Percentiles rank a stretch among this genome's conserved stretches.
phyloP scores from a whole-genome alignment of 2,329 filamentous ascomycete genomes.

The Botrytis pseudocinerea region DNA sequence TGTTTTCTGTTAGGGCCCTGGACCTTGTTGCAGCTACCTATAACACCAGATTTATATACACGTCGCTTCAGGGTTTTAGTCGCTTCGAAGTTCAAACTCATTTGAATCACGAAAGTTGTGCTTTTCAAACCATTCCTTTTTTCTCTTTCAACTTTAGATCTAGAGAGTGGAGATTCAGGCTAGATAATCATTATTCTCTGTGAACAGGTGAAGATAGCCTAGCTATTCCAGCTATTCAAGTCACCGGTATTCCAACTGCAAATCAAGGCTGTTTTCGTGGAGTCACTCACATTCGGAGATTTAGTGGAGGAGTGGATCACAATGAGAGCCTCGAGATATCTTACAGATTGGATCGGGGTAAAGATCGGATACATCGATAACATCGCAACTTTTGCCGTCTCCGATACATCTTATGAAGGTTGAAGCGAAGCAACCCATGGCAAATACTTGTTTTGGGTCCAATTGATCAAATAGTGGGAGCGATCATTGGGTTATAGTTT shows the following conservation, averaged over 20 bases:
- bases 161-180: conserved; percentile 23
- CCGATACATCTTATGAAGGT: background rate
- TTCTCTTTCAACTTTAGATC: background rate
- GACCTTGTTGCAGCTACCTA: conserved; percentile 29
- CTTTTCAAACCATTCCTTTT: background rate
- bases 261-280: conserved; percentile 21
- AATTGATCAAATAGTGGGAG: background rate
- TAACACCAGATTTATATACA: conserved; percentile 34
- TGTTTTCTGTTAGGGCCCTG: conserved; percentile 9
- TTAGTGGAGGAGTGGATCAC: conserved; percentile 30
- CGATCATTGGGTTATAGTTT: conserved; percentile 22
- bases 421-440: background rate
- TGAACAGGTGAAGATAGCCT: background rate
- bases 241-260: background rate
- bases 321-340: conserved; percentile 15
- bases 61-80: conserved; percentile 24
- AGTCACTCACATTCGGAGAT: conserved; percentile 33
- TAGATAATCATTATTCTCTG: background rate
- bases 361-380: conserved; percentile 18
- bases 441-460: background rate
- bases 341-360: conserved; percentile 8
- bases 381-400: conserved; percentile 21
- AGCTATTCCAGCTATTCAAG: background rate
- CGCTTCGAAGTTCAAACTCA: background rate
- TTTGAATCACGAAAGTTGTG: background rate